Evolutionary conservation across 805 yeast genomes (phyloP), one percentile per base, ranked within the genome.

Genomic region (Saccharomycopsis sp.): DNA sequence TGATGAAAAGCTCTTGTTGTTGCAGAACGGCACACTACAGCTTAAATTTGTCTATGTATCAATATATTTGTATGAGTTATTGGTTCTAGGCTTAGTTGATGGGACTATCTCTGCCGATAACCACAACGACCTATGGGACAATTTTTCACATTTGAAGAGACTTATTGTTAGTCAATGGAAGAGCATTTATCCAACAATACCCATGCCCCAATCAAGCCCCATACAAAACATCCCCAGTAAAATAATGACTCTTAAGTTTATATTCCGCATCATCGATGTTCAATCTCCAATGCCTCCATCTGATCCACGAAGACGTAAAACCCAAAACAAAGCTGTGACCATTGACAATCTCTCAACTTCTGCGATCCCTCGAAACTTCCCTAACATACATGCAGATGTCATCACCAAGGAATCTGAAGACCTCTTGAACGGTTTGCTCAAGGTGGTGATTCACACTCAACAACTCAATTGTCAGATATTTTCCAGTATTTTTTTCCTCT

Each of bases 221-320:
- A 9, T 17, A 14, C 12, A 9, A 23, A 49, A 54, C 29, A 42
- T 55, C n/a, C 2, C 49, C 2, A 51, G 52, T 15, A 58, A 58
- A 35, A 19, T 58, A 19, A 15, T 24, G 34, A 14, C 54, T n/a
- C 44, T 58, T 23, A 52, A 54, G 22, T 56, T 59, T 23, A 23
- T 59, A n/a, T 59, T 59, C 35, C 23, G 42, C 38, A 44, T 59
- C 23, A 53, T 56, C 42, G 57, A 56, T 2, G n/a, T 59, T 15
- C 62, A 56, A 42, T 3, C 62, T 8, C 49, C 56, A 5, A 14
- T 50, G 17, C 41, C 54, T 3, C 51, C 59, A 14, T 52, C 25
- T 20, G 62, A 59, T 52, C 62, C 62, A 52, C 59, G 62, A 52
- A 59, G 56, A 24, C 59, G 59, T 56, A 59, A 35, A 49, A 24